phyloP scores from a whole-genome alignment of 345 rosid genomes.

The Camelina hispida region DNA sequence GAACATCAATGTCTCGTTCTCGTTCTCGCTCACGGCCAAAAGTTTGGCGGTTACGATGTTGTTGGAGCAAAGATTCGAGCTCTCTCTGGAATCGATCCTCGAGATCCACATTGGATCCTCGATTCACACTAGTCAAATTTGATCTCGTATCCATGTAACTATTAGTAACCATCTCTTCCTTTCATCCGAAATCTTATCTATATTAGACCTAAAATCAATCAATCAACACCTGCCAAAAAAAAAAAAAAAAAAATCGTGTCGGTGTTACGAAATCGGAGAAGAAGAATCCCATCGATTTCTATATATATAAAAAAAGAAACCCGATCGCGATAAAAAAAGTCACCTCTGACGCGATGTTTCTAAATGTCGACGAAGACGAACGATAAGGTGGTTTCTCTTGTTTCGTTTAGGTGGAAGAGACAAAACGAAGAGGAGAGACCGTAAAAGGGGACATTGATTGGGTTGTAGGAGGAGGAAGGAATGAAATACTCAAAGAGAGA shows the following conservation, averaged over 20 bases:
- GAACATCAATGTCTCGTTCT: conserved; percentile 58
- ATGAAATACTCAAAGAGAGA: not conserved
- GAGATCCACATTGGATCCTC: conserved; percentile 57
- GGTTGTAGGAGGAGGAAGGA: not conserved
- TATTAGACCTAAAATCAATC: conserved; percentile 31
- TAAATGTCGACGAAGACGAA: conserved; percentile 13
- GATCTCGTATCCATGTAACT: conserved; percentile 66
- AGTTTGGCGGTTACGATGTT: conserved; percentile 53
- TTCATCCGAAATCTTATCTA: conserved; percentile 21
- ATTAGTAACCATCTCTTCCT: conserved; percentile 55
- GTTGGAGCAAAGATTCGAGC: conserved; percentile 68
- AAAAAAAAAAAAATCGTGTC: not conserved
- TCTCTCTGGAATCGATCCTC: conserved; percentile 68
- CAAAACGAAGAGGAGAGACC: not conserved
- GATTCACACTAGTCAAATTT: conserved; percentile 50
- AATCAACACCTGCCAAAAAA: conserved; percentile 10
- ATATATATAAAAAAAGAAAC: not conserved
- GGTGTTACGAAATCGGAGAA: conserved; percentile 20
- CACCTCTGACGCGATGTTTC: conserved; percentile 20
- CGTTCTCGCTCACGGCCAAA: conserved; percentile 51
- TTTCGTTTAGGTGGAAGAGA: not conserved
- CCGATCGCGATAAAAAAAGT: conserved; percentile 29
- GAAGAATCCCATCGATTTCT: not conserved
- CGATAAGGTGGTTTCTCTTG: not conserved
- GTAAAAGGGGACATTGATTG: conserved; percentile 1